Evolutionary conservation across 768 basidiomycete genomes (phyloP), one percentile per base, ranked within the genome.

Genomic region (Russula olivacea): DNA sequence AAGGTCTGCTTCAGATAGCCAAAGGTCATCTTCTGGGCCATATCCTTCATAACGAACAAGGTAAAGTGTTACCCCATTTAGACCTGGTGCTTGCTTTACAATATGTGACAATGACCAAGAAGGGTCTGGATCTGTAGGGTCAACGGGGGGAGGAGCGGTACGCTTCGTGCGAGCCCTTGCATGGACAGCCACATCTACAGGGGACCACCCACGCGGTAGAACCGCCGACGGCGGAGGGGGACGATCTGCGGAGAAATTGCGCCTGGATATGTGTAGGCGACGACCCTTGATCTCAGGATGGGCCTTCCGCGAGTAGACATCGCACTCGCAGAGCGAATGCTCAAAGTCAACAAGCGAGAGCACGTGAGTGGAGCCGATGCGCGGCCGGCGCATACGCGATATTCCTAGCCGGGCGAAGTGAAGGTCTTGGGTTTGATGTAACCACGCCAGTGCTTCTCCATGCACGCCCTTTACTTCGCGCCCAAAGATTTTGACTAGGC

Each of bases 241-340:
- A 12, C 62, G 62, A 21, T 62, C 59, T 9, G 69, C 63, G 17
- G 56, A 59, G 61, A 69, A 72, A 17, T 38, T 55, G 58, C 41
- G 43, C 19, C 48, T 58, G 32, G 61, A 73, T 36, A 82, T 68
- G 59, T 79, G 68, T 19, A 67, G 74, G 49, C 81, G 76, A 25
- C 58, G 60, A 23, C 71, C 67, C 49, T 75, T 77, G 60, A 84
- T 69, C 12, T 72, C 45, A 3, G 83, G 81, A 70, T 83, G 80
- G 21, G 73, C 76, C n/a, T 74, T 75, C 51, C 89, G 85, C 47
- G 83, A 77, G 69, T 91, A 91, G 70, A 91, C 89, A 74, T 90
- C 87, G 50, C 87, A 78, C 71, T 92, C 90, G 74, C 90, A 92
- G 17, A 91, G 74, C 1, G 84, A 78, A 71, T 92, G 90, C 74